Base-by-base conservation (phyloP, 352 stramenopile species). In the Pythium aquatile region DNA sequence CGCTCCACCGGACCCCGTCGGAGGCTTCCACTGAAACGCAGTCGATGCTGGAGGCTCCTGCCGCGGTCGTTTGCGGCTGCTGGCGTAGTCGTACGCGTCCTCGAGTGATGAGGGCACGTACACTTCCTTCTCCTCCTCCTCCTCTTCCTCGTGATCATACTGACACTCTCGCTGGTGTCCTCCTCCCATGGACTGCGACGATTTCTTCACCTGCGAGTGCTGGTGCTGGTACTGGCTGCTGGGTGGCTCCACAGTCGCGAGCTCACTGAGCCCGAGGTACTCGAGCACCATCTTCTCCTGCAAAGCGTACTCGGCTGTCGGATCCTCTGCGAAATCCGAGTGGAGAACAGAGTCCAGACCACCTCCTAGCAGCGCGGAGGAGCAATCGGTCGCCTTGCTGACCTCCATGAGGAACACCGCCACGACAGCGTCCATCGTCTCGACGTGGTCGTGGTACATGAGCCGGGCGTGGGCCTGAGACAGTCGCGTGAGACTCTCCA, bases 401-500 rank as follows among this genome's bases (percentile, higher is more conserved):
- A 89, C 77, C 57, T 93, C 83, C 75, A 91, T 93, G 28, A 93
- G 67, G 46, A 89, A 90, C 9, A 93, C 82, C 1, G 85, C 83
- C 30, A 93, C 74, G 2, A 96, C 83, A 0, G 87, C 87, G 51
- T 96, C 88, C 76, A 85, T 78, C 5, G 90, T 71, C 16, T 70
- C 69, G 13, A 93, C 87, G 60, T 88, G 68, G 0, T 82, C 66
- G 61, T 88, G 83, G 32, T 72, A 88, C 82, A 92, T 89, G 6
- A 96, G 66, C 35, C 94, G 73, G 29, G 96, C 96, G 72, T 98
- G 95, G 11, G 94, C 96, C 73, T 95, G 85, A 7, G 88, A 75
- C 5, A 99, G 60, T 6, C 97, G 87, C 63, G 98, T 98, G 32
- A 98, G 82, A 51, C 87, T 98, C 72, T 99, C 95, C 1, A 99